Conservation (phyloP, 1,284 basidiomycete genomes). For the Leccinum pachyderme region DNA sequence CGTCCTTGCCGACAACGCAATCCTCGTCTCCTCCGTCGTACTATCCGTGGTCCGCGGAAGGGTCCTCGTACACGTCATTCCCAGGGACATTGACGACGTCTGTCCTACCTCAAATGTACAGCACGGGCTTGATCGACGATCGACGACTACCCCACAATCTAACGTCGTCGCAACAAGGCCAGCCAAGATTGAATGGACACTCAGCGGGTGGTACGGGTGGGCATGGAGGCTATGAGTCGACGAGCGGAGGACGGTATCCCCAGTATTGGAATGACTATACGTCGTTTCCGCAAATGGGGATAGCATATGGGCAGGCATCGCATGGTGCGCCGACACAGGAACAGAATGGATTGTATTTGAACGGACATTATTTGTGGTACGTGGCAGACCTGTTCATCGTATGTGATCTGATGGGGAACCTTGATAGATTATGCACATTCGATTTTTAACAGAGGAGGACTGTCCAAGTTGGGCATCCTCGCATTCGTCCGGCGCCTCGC, state of each 20-base stretch:
- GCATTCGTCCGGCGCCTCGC: not conserved
- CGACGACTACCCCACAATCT: constrained; percentile 20
- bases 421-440: not conserved
- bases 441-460: not conserved
- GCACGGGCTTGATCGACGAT: constrained; percentile 60
- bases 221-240: constrained; percentile 19
- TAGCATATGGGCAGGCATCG: constrained; percentile 37
- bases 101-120: constrained; percentile 67
- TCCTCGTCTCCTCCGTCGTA: constrained; percentile 33
- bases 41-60: constrained; percentile 50
- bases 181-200: constrained; percentile 17
- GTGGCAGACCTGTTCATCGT: constrained; percentile 3
- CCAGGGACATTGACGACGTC: constrained; percentile 56
- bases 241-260: constrained; percentile 39
- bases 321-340: constrained; percentile 13
- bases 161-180: constrained; percentile 23
- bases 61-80: constrained; percentile 36
- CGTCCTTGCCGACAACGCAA: constrained; percentile 8
- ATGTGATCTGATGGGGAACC: constrained; percentile 3
- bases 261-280: constrained; percentile 66
- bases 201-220: constrained; percentile 7
- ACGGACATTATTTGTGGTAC: constrained; percentile 29
- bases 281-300: constrained; percentile 52
- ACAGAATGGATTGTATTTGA: constrained; percentile 26
- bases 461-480: not conserved